Conservation (phyloP, 225 moss, liverwort and hornwort species). For the Polytrichum formosum region DNA sequence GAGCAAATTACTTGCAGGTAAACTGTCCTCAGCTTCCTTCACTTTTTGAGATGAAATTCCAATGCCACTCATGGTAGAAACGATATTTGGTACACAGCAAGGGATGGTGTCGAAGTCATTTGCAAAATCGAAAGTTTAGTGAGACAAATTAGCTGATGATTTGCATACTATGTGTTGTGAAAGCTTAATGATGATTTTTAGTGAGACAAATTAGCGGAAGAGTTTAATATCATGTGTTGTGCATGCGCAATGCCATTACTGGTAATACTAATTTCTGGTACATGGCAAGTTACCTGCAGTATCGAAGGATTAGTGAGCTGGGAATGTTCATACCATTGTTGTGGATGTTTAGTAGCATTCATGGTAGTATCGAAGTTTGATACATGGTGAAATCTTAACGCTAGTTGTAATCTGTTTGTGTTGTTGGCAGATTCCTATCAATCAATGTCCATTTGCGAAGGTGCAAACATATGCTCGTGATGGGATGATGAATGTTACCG, state of each 20-base stretch:
- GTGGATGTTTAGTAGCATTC: background rate
- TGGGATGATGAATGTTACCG: constrained; percentile 50
- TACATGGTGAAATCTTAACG: background rate
- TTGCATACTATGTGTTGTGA: too few relatives aligned
- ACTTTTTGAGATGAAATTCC: background rate
- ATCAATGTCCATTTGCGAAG: constrained; percentile 81
- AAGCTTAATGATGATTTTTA: too few relatives aligned
- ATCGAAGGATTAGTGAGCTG: background rate
- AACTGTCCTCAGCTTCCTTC: background rate
- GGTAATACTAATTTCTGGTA: too few relatives aligned
- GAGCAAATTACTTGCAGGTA: constrained; percentile 68
- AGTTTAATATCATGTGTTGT: too few relatives aligned
- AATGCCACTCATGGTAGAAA: background rate
- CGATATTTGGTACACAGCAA: too few relatives aligned
- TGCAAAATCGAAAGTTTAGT: too few relatives aligned
- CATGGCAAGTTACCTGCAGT: background rate
- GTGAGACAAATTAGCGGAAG: too few relatives aligned
- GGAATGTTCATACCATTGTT: background rate
- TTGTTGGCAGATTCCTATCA: constrained; percentile 69
- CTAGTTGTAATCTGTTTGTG: background rate
- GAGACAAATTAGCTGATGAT: too few relatives aligned
- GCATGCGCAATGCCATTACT: too few relatives aligned
- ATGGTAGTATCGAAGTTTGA: background rate
- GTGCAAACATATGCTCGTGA: constrained; percentile 77
- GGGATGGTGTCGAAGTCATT: too few relatives aligned